Conservation (phyloP, 345 rosid species). For the Mercurialis annua region DNA sequence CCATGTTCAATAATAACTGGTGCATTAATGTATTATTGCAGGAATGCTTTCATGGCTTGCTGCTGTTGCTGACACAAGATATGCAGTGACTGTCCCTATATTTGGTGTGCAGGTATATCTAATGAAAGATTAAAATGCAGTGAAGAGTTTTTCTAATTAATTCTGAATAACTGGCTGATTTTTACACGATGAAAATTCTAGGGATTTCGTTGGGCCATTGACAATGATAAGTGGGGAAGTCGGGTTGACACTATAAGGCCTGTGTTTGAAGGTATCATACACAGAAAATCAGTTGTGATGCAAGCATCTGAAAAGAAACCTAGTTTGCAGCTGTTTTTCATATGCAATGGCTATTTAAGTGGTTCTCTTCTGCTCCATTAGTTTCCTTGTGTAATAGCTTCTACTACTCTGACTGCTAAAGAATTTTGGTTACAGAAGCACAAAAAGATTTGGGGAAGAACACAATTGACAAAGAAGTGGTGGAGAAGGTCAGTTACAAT, state of each 20-base stretch:
- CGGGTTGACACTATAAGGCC: conserved; percentile 78
- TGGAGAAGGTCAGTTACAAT: conserved; percentile 54
- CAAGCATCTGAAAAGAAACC: neutral
- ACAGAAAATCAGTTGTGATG: neutral
- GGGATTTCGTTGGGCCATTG: conserved; percentile 92
- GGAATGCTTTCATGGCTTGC: conserved; percentile 99
- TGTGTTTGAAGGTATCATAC: conserved; percentile 84
- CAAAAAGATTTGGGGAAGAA: conserved; percentile 57
- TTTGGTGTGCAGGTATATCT: conserved; percentile 77
- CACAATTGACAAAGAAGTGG: conserved; percentile 69
- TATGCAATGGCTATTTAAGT: too few relatives aligned
- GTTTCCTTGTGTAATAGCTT: neutral
- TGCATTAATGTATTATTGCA: conserved; percentile 30
- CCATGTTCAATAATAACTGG: conserved; percentile 10
- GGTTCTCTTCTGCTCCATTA: neutral
- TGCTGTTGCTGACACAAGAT: conserved; percentile 74
- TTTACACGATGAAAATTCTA: conserved; percentile 25
- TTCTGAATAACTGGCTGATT: conserved; percentile 10
- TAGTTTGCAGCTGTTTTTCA: neutral
- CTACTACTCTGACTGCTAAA: conserved; percentile 5
- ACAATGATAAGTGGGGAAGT: conserved; percentile 72
- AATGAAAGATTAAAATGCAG: neutral
- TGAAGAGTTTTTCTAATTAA: neutral
- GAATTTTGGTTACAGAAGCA: conserved; percentile 50
- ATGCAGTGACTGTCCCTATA: conserved; percentile 63